Evolutionary conservation across 345 rosid species (phyloP), one percentile per base, ranked within the genome.

Genomic region (Geranium rotundifolium): DNA sequence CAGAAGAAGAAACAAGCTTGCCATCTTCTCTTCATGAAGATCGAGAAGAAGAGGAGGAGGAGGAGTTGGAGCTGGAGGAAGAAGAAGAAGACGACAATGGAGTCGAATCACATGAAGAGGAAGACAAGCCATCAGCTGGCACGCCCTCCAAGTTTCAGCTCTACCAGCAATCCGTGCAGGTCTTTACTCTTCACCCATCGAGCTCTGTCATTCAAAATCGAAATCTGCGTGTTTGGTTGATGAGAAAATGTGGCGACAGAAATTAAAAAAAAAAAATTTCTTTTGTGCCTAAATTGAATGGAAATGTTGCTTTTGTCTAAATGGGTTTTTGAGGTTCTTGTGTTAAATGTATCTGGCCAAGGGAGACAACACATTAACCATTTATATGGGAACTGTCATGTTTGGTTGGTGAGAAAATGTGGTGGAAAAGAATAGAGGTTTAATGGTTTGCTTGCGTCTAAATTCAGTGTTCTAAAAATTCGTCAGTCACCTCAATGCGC

Each of bases 81-180:
- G 73, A 72, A 57, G 69, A 57, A 5, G 71, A 68, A 27, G 76
- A 68, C 0, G 77, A 67, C 15, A 77, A 72, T 2, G 69, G 71
- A 46, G 75, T 56, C 8, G 71, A 58, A 9, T 75, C 65, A 7
- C 68, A 50, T 59, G 72, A 68, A 64, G 50, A 41, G 50, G 50
- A 72, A 61, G 54, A 49, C 54, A 50, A 57, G 18, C 69, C 76
- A 37, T 75, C 85, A 9, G 39, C 55, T 2, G 78, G 76, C 52
- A 76, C 67, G 67, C 96, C 98, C 0, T 91, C 90, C 7, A 89
- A 91, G 72, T 91, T 84, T 68, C 83, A 77, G 54, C 85, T 88
- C 29, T 86, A 91, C 77, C 92, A 91, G 65, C 91, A 86, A 72
- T 91, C 97, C 0, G 90, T 86, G 0, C 95, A 91, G 89, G 96